phyloP scores from a whole-genome alignment of 2,329 filamentous ascomycete species.

The Cryphonectria carpinicola region DNA sequence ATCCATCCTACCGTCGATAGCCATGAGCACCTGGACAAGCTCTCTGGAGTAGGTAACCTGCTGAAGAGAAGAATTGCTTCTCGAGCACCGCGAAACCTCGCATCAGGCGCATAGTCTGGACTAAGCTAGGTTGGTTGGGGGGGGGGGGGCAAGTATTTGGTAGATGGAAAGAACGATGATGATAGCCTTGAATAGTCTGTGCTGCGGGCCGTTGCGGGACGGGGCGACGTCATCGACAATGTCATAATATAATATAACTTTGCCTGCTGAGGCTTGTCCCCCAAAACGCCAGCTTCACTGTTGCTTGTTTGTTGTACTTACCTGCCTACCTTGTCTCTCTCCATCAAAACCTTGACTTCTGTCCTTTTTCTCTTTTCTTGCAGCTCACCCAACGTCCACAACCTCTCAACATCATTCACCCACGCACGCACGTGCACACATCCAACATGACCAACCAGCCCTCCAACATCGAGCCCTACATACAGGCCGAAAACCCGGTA shows the following conservation, averaged over 20 bases:
- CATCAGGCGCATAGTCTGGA: background rate
- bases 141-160: background rate
- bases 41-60: too few relatives aligned
- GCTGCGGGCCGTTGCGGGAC: constrained; percentile 15
- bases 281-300: background rate
- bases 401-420: background rate
- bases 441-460: constrained; percentile 26
- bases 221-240: constrained; percentile 27
- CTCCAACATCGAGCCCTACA: constrained; percentile 29
- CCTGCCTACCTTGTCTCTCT: background rate
- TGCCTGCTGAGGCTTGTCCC: background rate
- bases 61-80: background rate
- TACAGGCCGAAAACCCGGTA: constrained; percentile 24
- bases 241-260: constrained; percentile 21
- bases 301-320: background rate
- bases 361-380: background rate
- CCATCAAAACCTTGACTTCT: background rate
- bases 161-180: background rate
- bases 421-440: too few relatives aligned
- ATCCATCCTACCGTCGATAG: background rate
- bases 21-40: background rate
- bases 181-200: background rate
- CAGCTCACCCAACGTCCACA: too few relatives aligned
- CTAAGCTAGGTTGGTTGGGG: background rate
- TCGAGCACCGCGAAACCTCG: background rate